Evolutionary conservation across 2,329 filamentous ascomycete species (phyloP).

Genomic region (Pyricularia sp.): DNA sequence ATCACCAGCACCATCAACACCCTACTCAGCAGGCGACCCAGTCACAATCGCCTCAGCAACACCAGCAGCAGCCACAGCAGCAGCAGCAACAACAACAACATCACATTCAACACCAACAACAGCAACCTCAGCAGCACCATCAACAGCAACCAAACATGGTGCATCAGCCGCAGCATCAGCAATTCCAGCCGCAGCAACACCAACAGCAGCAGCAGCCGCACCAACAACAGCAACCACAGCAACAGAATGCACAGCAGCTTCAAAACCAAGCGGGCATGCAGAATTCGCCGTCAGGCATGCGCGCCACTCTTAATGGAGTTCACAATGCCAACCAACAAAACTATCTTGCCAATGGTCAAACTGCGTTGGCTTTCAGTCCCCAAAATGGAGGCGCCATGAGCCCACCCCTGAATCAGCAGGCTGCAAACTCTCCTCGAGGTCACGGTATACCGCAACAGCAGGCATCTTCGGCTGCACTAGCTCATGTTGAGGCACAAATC

Average conservation of each 20-base stretch:
- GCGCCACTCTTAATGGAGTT: neutral
- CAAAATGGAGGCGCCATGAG: constrained; percentile 5
- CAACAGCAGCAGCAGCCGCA: constrained; percentile 25
- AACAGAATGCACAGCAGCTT: constrained; percentile 11
- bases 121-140: constrained; percentile 45
- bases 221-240: constrained; percentile 40
- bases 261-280: constrained; percentile 11
- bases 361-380: neutral
- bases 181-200: constrained; percentile 31
- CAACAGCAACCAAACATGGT: constrained; percentile 11
- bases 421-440: neutral
- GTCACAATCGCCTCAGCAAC: constrained; percentile 10
- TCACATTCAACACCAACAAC: constrained; percentile 47
- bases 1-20: constrained; percentile 18
- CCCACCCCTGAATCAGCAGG: neutral
- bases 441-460: neutral
- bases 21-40: constrained; percentile 11
- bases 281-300: neutral
- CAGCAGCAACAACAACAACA: constrained; percentile 32
- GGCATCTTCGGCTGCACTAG: constrained; percentile 1
- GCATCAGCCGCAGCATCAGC: constrained; percentile 23
- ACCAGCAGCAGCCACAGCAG: constrained; percentile 42
- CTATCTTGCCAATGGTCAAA: constrained; percentile 3
- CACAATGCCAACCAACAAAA: constrained; percentile 5
- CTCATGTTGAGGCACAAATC: constrained; percentile 2